These are phyloP conservation scores for Debaryomyces singareniensis DNA, from an alignment of 1,139 yeast species.

Conservation along the genomic window DNA sequence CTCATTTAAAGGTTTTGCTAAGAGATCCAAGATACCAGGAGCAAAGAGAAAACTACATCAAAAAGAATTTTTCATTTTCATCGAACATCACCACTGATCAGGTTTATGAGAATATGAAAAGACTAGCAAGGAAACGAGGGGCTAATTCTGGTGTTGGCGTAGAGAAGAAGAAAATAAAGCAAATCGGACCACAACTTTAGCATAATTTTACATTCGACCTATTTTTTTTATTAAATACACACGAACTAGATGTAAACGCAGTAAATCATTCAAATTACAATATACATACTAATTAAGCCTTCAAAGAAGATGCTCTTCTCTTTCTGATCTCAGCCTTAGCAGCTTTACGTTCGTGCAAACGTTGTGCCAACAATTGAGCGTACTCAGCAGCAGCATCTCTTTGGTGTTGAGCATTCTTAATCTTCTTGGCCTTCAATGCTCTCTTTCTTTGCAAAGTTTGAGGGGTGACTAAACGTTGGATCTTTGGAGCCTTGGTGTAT, in stretches of 20 bases:
- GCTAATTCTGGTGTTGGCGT: slow-evolving; percentile 5
- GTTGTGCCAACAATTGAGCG: slow-evolving; percentile 97
- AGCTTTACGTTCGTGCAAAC: slow-evolving; percentile 97
- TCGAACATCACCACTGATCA: slow-evolving; percentile 64
- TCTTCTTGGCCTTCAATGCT: slow-evolving; percentile 89
- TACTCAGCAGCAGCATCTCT: slow-evolving; percentile 99
- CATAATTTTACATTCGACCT: not conserved
- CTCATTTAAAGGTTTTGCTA: slow-evolving; percentile 64
- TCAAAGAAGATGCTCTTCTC: slow-evolving; percentile 99
- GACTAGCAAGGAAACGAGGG: slow-evolving; percentile 40
- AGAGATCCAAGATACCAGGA: slow-evolving; percentile 76
- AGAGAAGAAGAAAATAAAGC: slow-evolving; percentile 2
- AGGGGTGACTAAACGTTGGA: slow-evolving; percentile 99
- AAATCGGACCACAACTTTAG: slow-evolving; percentile 4
- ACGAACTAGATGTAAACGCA: slow-evolving; percentile 9
- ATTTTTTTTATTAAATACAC: slow-evolving; percentile 16
- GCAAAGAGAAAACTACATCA: slow-evolving; percentile 60
- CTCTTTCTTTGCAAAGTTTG: slow-evolving; percentile 99
- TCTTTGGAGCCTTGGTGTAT: slow-evolving; percentile 99
- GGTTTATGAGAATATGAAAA: slow-evolving; percentile 69
- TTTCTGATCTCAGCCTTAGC: slow-evolving; percentile 96
- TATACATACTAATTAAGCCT: slow-evolving; percentile 46
- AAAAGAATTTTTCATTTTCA: slow-evolving; percentile 50
- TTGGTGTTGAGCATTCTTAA: slow-evolving; percentile 96
- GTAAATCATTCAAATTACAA: slow-evolving; percentile 6